phyloP scores from a whole-genome alignment of 805 yeast genomes.

The baker's yeast (Saccharomyces cerevisiae) region DNA sequence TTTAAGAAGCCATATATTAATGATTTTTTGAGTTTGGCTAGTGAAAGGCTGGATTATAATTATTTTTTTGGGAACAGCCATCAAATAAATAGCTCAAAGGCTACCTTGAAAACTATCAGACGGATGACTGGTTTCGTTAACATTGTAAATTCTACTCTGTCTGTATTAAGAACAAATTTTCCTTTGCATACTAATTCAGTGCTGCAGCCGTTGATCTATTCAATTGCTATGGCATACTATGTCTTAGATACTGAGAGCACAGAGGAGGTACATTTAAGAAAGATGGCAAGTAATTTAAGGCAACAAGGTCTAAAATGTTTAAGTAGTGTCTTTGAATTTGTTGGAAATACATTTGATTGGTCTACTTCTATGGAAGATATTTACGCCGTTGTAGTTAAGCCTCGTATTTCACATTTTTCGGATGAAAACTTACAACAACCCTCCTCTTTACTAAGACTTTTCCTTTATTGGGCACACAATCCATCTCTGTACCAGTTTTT shows the following conservation, averaged over 20 bases:
- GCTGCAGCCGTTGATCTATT: constrained; percentile 49
- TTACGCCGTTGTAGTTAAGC: constrained; percentile 45
- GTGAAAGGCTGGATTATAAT: constrained; percentile 41
- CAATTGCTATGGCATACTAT: constrained; percentile 46
- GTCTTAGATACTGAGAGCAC: constrained; percentile 26
- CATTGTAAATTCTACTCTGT: constrained; percentile 21
- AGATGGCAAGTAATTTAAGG: constrained; percentile 52
- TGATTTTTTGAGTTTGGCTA: constrained; percentile 55
- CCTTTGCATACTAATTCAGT: constrained; percentile 41
- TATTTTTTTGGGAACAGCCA: constrained; percentile 29
- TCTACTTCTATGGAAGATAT: constrained; percentile 40
- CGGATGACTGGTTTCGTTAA: constrained; percentile 58
- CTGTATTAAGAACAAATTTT: constrained; percentile 49
- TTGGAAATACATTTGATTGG: constrained; percentile 55
- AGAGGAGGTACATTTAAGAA: constrained; percentile 25
- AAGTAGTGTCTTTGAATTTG: constrained; percentile 42
- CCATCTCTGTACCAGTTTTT: constrained; percentile 44
- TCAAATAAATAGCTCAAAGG: constrained; percentile 15
- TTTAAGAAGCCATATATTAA: constrained; percentile 44
- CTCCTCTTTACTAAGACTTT: constrained; percentile 62
- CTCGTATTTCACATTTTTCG: constrained; percentile 61
- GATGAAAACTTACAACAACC: constrained; percentile 76
- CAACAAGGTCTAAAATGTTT: constrained; percentile 61
- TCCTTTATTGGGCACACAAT: constrained; percentile 49
- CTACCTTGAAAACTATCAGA: constrained; percentile 34